Percentiles rank a stretch among this genome's conserved stretches.
phyloP scores from a whole-genome alignment of 78 protist genomes.

The Guillardia theta region DNA sequence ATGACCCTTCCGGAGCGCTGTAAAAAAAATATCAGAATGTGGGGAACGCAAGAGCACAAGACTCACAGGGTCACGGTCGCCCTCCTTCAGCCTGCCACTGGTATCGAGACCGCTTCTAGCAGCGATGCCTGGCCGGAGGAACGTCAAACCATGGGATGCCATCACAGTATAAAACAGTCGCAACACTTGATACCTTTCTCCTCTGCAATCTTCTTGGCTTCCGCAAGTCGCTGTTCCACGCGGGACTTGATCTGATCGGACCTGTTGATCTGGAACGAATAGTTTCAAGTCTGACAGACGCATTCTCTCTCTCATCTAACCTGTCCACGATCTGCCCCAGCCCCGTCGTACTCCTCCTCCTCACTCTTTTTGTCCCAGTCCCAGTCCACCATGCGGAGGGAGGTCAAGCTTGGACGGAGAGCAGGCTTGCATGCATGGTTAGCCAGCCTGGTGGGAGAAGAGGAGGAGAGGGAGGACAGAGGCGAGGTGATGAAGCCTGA shows the following conservation, averaged over 20 bases:
- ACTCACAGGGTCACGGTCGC: not conserved
- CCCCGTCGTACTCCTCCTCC: not conserved
- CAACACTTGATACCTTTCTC: too few species aligned
- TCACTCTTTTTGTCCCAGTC: not conserved
- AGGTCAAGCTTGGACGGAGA: too few species aligned
- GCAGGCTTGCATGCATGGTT: too few species aligned
- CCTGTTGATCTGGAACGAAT: constrained; percentile 6
- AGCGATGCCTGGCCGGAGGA: not conserved
- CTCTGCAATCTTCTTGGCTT: not conserved
- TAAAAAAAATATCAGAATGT: not conserved
- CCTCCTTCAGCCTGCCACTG: not conserved
- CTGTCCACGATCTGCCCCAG: not conserved
- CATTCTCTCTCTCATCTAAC: not conserved
- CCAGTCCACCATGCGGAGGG: not conserved
- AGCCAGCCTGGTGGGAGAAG: too few species aligned
- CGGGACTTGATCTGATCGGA: not conserved
- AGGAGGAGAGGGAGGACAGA: too few species aligned
- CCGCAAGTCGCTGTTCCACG: not conserved
- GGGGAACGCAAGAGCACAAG: not conserved
- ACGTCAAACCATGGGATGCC: not conserved
- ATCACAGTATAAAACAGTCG: too few species aligned
- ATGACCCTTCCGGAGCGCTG: not conserved
- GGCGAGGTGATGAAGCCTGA: too few species aligned
- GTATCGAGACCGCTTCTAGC: not conserved
- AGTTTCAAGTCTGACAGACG: not conserved